These are phyloP conservation scores for Trichoderma sp. DNA, from an alignment of 2,329 filamentous ascomycete species.

Conservation along the genomic window DNA sequence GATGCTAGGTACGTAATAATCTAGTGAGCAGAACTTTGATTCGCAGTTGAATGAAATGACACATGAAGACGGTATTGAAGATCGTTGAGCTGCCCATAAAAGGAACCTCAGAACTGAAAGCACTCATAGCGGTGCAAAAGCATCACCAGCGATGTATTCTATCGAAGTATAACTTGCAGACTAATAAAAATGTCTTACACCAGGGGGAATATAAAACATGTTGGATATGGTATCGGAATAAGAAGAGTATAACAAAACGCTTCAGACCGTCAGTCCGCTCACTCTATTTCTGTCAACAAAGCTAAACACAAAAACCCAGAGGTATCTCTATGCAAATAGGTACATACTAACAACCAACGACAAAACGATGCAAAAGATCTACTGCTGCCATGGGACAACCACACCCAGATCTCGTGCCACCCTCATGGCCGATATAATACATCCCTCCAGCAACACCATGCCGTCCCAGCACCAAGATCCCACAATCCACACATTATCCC, in stretches of 20 bases:
- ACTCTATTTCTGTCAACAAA: background rate
- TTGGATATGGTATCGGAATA: background rate
- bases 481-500: conserved; percentile 52
- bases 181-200: background rate
- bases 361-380: background rate
- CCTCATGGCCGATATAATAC: conserved; percentile 56
- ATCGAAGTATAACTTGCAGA: background rate
- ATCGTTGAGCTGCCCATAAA: too few species aligned
- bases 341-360: background rate
- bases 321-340: background rate
- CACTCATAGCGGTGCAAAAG: background rate
- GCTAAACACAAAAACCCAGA: background rate
- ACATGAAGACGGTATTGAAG: too few species aligned
- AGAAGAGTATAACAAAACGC: background rate
- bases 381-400: conserved; percentile 37
- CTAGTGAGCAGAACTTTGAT: too few species aligned
- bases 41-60: too few species aligned
- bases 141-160: background rate
- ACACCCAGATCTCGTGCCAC: conserved; percentile 54
- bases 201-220: background rate
- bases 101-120: too few species aligned
- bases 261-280: background rate
- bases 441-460: conserved; percentile 62
- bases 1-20: too few species aligned
- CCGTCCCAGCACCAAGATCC: conserved; percentile 66